Percentiles rank a stretch among this genome's conserved stretches.
phyloP scores from a whole-genome alignment of 495 filamentous ascomycete genomes.

The Aspergillus panamensis region DNA sequence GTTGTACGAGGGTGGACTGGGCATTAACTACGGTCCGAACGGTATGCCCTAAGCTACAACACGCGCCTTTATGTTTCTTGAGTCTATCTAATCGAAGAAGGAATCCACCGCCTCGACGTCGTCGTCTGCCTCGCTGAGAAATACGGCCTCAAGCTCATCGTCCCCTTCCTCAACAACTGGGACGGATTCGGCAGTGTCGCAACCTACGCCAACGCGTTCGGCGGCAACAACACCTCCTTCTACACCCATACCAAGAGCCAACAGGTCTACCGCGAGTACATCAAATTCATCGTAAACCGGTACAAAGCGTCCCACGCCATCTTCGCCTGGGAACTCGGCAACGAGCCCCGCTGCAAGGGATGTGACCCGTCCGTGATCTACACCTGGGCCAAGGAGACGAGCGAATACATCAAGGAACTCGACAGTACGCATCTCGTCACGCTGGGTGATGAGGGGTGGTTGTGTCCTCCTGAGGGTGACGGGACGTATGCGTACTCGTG shows the following conservation, averaged over 20 bases:
- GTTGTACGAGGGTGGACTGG: conserved; percentile 40
- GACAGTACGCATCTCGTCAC: conserved; percentile 66
- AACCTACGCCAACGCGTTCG: conserved; percentile 61
- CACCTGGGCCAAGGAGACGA: conserved; percentile 58
- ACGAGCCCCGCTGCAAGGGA: conserved; percentile 65
- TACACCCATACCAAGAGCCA: conserved; percentile 57
- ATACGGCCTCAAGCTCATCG: conserved; percentile 57
- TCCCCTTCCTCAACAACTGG: conserved; percentile 50
- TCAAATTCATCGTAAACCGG: conserved; percentile 57
- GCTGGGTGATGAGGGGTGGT: conserved; percentile 50
- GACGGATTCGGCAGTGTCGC: conserved; percentile 30
- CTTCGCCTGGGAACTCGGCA: conserved; percentile 69
- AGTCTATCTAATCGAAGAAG: not conserved
- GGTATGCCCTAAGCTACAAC: conserved; percentile 32
- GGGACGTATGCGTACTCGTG: conserved; percentile 53
- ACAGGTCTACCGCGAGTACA: conserved; percentile 58
- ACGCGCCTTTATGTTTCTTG: not conserved
- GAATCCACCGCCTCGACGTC: conserved; percentile 61
- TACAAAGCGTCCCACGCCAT: conserved; percentile 56
- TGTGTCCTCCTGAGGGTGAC: conserved; percentile 1
- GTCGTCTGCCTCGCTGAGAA: conserved; percentile 58
- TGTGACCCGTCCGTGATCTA: conserved; percentile 57
- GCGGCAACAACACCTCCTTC: conserved; percentile 50
- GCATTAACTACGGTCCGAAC: conserved; percentile 63
- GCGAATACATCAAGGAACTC: conserved; percentile 59